Percentiles rank a stretch among this genome's conserved stretches.
Conservation (phyloP, 176 grass and related monocot species). For the Carex littledalei region DNA sequence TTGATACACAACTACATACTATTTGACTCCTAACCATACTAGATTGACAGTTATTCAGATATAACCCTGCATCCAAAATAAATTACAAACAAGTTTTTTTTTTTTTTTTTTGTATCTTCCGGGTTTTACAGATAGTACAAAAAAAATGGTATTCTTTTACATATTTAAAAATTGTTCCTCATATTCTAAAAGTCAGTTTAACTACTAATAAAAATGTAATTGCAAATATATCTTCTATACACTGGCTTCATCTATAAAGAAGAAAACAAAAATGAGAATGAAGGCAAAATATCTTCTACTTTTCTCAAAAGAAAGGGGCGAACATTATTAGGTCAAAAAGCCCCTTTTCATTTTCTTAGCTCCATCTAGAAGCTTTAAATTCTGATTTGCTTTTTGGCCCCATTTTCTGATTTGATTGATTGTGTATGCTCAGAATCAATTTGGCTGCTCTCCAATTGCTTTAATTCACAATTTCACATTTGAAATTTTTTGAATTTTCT, state of each 20-base stretch:
- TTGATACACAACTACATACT: not conserved
- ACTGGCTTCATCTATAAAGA: not conserved
- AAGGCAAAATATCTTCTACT: constrained; percentile 9
- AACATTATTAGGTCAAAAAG: constrained; percentile 5
- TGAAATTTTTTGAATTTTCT: not conserved
- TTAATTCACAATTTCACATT: not conserved
- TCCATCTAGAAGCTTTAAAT: constrained; percentile 19
- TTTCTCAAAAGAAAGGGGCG: constrained; percentile 5
- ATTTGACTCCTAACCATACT: not conserved
- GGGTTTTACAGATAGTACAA: not conserved
- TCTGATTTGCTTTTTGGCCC: not conserved
- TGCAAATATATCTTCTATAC: not conserved
- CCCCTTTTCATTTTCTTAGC: not conserved
- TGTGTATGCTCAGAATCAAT: not conserved
- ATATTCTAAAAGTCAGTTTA: not conserved
- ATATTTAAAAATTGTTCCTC: not conserved
- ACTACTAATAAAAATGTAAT: not conserved
- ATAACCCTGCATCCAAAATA: not conserved
- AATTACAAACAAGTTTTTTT: not conserved
- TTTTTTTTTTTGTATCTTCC: not conserved
- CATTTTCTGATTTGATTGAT: constrained; percentile 2
- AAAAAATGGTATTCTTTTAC: not conserved
- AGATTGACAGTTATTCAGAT: not conserved
- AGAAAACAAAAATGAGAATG: not conserved
- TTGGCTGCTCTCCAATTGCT: not conserved